Evolutionary conservation across 345 rosid genomes (phyloP).

Genomic region (Brassica carinata): DNA sequence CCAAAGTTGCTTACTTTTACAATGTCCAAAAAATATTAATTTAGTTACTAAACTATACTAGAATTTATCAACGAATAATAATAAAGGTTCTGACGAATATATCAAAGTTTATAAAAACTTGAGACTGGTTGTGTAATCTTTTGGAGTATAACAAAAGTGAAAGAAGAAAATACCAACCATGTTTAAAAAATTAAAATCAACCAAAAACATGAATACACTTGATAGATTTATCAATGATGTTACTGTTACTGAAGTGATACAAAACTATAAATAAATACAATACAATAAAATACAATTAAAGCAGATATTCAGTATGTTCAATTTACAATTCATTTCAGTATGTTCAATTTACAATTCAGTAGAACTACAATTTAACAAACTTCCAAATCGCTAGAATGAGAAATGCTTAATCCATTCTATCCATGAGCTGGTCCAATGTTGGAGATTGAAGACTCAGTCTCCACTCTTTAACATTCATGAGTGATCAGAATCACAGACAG

Average conservation of each 20-base stretch:
- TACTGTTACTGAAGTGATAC: not conserved
- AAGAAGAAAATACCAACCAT: not conserved
- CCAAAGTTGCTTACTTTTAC: constrained; percentile 16
- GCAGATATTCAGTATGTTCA: not conserved
- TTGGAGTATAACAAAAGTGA: not conserved
- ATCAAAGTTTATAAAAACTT: not conserved
- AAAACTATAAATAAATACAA: not conserved
- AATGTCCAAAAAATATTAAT: not conserved
- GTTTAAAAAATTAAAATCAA: too few species aligned
- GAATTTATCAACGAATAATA: not conserved
- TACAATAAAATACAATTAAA: not conserved
- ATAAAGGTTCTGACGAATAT: not conserved
- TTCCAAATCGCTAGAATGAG: constrained; percentile 8
- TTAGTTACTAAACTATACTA: not conserved
- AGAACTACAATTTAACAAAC: not conserved
- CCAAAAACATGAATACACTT: not conserved
- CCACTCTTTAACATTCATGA: constrained; percentile 1
- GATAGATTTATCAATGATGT: not conserved
- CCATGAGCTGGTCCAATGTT: constrained; percentile 5
- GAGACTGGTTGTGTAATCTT: not conserved
- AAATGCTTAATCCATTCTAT: not conserved
- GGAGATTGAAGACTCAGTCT: constrained; percentile 10
- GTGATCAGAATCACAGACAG: constrained; percentile 1
- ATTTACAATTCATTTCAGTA: not conserved
- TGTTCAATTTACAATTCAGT: not conserved